Base-by-base conservation (phyloP, 208 protist species). In the Angomonas deanei region DNA sequence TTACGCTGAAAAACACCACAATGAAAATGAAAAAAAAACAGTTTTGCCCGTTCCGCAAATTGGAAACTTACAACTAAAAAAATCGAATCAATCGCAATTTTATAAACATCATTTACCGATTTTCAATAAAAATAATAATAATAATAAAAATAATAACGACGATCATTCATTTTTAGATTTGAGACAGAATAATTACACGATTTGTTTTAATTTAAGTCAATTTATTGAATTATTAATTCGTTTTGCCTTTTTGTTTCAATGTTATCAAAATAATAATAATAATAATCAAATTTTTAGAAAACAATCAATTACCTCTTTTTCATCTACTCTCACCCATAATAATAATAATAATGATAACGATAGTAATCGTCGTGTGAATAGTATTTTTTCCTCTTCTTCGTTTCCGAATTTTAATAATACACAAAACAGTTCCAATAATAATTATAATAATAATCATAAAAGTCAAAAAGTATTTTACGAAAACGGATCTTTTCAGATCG, bases 341-440 rank as follows among this genome's bases (percentile, higher is more conserved):
- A 10, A 56, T 56, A 5, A 56, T 30, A 56, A 56, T 5, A 32
- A 32, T 15, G 28, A 56, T 56, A 30, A 56, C 30, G 28, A 56
- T 30, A 53, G n/a, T 53, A 53, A 53, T 53, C 11, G n/a, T 53
- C 11, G 8, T 27, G 21, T 23, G 11, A 24, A 53, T 53, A 24
- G 11, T 24, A 53, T 15, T 53, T 27, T 15, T 42, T 8, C 36
- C 36, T 42, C 36, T 42, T 42, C 36, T 42, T 15, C 36, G n/a
- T n/a, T n/a, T 42, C 36, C 11, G n/a, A 53, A 53, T 53, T 15
- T n/a, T n/a, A n/a, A n/a, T n/a, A 53, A 53, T 15, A 53, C 11
- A 53, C 5, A 53, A 27, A 53, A 31, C 15, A 42, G 15, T 42
- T n/a, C 8, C 36, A 42, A 42, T 42, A 42, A 42, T 42, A 42